These are phyloP conservation scores for Nigrospora osmanthi DNA, from an alignment of 2,329 filamentous ascomycete species.

Conservation along the genomic window DNA sequence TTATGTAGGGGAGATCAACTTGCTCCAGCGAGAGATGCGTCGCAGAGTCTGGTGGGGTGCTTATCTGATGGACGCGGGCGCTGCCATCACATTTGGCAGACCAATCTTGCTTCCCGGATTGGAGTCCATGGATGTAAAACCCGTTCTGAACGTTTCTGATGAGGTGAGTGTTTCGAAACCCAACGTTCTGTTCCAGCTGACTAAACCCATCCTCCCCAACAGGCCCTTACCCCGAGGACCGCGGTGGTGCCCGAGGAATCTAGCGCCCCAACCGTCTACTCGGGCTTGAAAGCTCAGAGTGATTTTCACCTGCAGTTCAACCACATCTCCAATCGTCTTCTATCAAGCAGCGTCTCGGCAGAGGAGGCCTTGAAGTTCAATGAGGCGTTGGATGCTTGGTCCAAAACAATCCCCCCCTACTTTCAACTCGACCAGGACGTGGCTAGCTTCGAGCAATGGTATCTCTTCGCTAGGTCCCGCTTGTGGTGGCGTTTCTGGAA, in stretches of 20 bases:
- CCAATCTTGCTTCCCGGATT: constrained; percentile 18
- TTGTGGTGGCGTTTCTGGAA: constrained; percentile 26
- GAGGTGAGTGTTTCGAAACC: constrained; percentile 5
- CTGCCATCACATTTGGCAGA: constrained; percentile 33
- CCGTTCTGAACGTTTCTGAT: constrained; percentile 20
- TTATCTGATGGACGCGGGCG: constrained; percentile 37
- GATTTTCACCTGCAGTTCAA: constrained; percentile 22
- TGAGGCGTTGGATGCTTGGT: constrained; percentile 15
- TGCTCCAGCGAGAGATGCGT: constrained; percentile 27
- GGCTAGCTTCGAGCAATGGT: constrained; percentile 9
- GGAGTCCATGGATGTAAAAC: constrained; percentile 20
- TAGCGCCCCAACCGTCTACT: constrained; percentile 15
- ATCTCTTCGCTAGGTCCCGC: constrained; percentile 16
- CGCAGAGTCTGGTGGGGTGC: constrained; percentile 33
- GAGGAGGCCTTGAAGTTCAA: constrained; percentile 17
- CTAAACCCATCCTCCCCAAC: not conserved
- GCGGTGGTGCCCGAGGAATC: constrained; percentile 13
- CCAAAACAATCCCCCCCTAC: constrained; percentile 16
- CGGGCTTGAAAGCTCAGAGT: constrained; percentile 18
- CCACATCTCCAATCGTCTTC: constrained; percentile 20
- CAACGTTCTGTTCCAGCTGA: not conserved
- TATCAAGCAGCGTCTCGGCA: constrained; percentile 14
- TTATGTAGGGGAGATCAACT: constrained; percentile 15
- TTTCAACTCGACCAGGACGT: constrained; percentile 10
- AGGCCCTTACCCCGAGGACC: constrained; percentile 16